Evolutionary conservation across 2,329 filamentous ascomycete species (phyloP), one percentile per base, ranked within the genome.

Genomic region (Stagonosporopsis cucurbitacearum): DNA sequence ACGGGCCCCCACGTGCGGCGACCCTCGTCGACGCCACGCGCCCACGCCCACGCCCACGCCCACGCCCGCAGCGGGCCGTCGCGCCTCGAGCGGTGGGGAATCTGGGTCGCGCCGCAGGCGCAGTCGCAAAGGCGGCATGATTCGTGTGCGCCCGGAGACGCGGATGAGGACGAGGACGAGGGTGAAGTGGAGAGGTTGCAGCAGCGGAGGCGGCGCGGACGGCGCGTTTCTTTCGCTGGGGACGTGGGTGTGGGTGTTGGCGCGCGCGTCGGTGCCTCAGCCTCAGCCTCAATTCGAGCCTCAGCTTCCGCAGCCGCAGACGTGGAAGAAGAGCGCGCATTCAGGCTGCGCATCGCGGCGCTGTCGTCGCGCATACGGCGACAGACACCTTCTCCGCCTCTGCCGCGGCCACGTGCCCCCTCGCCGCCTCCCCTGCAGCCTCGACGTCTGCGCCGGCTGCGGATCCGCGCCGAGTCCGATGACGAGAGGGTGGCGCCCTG

Each of bases 61-160:
- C n/a, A n/a, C n/a, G n/a, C n/a, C 36, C 69, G 65, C 50, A 37
- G 62, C 43, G 62, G 66, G 30, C 67, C 71, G 43, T 35, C 25
- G 28, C 53, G 50, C 28, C 53, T 56, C 19, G 53, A 73, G 54
- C 71, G 71, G 48, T 74, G 70, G 63, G 71, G 71, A 53, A 59
- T 74, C 60, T 71, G 67, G 53, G 65, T 65, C 61, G 17, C 32
- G 39, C 6, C 54, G 26, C 12, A 45, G 17, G 17, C 44, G 25
- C 36, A 19, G 8, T 22, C 5, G n/a, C n/a, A n/a, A n/a, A n/a
- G n/a, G n/a, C 37, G 41, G 11, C 22, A 15, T 30, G 47, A 56
- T 19, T 56, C 46, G 0, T 41, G 48, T 25, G 48, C 45, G 17
- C 59, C 61, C 41, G 52, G 55, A n/a, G n/a, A n/a, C 7, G 40